phyloP scores from a whole-genome alignment of 208 protist genomes.

The Sergeia podlipaevii region DNA sequence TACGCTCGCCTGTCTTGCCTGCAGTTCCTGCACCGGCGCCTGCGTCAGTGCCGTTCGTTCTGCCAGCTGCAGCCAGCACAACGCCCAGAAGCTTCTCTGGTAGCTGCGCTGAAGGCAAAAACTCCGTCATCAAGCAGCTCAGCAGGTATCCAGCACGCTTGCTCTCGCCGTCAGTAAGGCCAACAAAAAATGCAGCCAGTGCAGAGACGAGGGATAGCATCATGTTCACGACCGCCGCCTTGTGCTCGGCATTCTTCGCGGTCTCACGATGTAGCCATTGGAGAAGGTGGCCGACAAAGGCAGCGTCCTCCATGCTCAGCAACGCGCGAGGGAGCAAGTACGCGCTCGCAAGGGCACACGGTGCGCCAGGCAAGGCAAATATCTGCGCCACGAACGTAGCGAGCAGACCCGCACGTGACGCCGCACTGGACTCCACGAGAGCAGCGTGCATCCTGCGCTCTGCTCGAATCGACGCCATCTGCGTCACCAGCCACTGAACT shows the following conservation, averaged over 20 bases:
- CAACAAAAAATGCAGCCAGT: constrained; percentile 58
- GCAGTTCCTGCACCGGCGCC: neutral
- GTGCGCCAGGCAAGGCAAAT: neutral
- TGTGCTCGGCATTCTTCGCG: neutral
- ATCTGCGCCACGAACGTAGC: constrained; percentile 1
- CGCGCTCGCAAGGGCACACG: constrained; percentile 25
- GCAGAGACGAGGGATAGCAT: constrained; percentile 45
- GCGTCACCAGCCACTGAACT: constrained; percentile 4
- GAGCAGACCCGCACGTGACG: constrained; percentile 6
- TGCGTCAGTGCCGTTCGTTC: constrained; percentile 7
- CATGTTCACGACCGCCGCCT: constrained; percentile 28
- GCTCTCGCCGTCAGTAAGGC: constrained; percentile 70
- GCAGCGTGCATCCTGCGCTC: neutral
- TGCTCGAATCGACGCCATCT: constrained; percentile 6
- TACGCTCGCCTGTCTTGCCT: no score
- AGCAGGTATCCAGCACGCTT: constrained; percentile 63
- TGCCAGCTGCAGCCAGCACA: constrained; percentile 5
- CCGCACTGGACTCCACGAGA: neutral
- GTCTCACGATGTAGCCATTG: constrained; percentile 33
- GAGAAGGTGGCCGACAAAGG: constrained; percentile 58
- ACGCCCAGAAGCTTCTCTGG: constrained; percentile 16
- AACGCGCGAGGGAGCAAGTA: constrained; percentile 72
- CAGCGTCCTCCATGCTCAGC: constrained; percentile 59
- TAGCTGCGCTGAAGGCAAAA: constrained; percentile 9
- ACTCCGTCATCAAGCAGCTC: no score